Evolutionary conservation across 2,329 filamentous ascomycete genomes (phyloP).

Genomic region (Penicillium sp.): DNA sequence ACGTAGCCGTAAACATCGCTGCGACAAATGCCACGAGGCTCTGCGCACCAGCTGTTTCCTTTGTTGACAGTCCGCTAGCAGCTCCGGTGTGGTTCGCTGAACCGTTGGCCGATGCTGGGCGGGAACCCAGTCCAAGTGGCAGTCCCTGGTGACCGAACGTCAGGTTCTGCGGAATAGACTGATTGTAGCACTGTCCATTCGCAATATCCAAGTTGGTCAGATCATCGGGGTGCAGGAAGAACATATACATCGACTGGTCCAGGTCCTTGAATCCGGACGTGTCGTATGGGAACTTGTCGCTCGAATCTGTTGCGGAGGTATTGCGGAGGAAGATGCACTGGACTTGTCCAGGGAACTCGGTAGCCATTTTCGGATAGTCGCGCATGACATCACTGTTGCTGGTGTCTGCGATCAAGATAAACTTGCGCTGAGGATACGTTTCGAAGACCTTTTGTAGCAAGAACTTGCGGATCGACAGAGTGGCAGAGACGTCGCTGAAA

Average conservation of each 20-base stretch:
- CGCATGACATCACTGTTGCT: slow-evolving; percentile 72
- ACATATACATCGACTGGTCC: slow-evolving; percentile 68
- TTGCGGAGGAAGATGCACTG: slow-evolving; percentile 75
- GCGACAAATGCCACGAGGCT: background rate
- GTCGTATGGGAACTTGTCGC: slow-evolving; percentile 69
- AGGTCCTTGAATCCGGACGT: slow-evolving; percentile 66
- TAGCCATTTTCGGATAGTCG: slow-evolving; percentile 55
- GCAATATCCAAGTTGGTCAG: slow-evolving; percentile 61
- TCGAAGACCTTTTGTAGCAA: slow-evolving; percentile 68
- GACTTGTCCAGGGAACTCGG: slow-evolving; percentile 65
- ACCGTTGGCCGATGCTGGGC: background rate
- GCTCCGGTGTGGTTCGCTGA: slow-evolving; percentile 14
- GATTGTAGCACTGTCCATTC: slow-evolving; percentile 64
- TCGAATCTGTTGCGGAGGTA: slow-evolving; percentile 62
- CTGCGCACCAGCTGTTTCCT: background rate
- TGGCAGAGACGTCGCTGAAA: slow-evolving; percentile 70
- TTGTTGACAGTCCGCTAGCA: slow-evolving; percentile 1
- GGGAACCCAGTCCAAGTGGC: slow-evolving; percentile 9
- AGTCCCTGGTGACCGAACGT: slow-evolving; percentile 63
- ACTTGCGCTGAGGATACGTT: slow-evolving; percentile 70
- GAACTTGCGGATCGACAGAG: slow-evolving; percentile 64
- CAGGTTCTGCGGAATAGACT: slow-evolving; percentile 63
- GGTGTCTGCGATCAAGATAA: slow-evolving; percentile 71
- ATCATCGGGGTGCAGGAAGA: slow-evolving; percentile 70
- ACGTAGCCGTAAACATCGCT: background rate